Conservation (phyloP, 2,329 filamentous ascomycete species). For the Fusarium floridanum region DNA sequence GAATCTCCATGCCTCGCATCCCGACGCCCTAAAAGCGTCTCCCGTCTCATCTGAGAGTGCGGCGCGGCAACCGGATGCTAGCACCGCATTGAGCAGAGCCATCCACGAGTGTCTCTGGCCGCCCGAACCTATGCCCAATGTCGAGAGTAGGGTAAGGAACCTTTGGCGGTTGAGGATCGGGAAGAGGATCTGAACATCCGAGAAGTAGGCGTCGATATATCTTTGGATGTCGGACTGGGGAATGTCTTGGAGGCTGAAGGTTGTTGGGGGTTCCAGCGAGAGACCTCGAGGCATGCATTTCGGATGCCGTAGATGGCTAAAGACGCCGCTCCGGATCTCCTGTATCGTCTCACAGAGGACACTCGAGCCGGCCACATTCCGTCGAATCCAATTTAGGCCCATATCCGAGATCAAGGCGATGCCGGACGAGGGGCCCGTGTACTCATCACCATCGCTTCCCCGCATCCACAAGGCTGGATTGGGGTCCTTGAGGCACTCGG, state of each 20-base stretch:
- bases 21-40: constrained; percentile 3
- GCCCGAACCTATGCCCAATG: not conserved
- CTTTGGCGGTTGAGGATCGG: not conserved
- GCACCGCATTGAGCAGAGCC: constrained; percentile 4
- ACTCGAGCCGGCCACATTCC: not conserved
- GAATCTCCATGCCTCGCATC: not conserved
- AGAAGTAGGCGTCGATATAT: not conserved
- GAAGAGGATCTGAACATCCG: not conserved
- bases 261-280: not conserved
- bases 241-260: not conserved
- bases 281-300: not conserved
- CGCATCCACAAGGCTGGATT: constrained; percentile 11
- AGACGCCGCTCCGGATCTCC: not conserved
- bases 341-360: not conserved
- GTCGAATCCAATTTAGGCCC: constrained; percentile 10
- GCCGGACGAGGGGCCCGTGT: constrained; percentile 18
- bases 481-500: not conserved
- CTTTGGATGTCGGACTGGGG: not conserved
- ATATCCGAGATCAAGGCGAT: constrained; percentile 6
- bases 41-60: constrained; percentile 9
- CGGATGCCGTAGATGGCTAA: not conserved
- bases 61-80: constrained; percentile 13
- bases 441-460: constrained; percentile 3
- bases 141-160: not conserved
- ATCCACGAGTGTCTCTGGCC: constrained; percentile 3